Evolutionary conservation across 306 rosid species (phyloP), one percentile per base, ranked within the genome.

Genomic region (Quercus agrifolia): DNA sequence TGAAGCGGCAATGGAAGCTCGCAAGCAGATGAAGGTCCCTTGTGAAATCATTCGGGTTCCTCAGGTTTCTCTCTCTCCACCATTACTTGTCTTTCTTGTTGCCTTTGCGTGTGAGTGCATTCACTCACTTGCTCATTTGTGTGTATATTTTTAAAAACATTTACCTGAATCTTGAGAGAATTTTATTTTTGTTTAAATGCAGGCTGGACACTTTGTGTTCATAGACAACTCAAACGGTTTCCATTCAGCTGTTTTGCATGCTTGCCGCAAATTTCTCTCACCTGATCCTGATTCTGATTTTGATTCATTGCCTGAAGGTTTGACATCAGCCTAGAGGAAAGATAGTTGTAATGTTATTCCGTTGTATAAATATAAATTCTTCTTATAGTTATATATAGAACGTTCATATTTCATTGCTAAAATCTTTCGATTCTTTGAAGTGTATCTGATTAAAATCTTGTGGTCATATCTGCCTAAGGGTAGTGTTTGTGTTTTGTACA

Each of bases 11-110:
- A 91, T 87, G 90, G 97, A 89, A 87, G 98, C 99, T 74, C 94
- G 98, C 79, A 85, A 89, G 81, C 85, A 77, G 25, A 96, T 96
- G 99, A 86, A 87, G 61, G 98, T 93, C 71, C 94, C 97, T 6
- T 96, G 99, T 76, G 99, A 96, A 77, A 96, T 93, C 59, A 81
- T 96, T 46, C 86, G 99, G 73, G 94, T 91, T 88, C 98, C 98
- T 59, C 92, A 89, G 96, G 99, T 96, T 78, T 18, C 56, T 73
- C 56, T 76, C 79, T 84, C 74, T 46, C 78, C 41, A 54, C 77
- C 75, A 63, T 66, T 41, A 31, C 20, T 49, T 67, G 20, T 35
- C 38, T 67, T 5, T 35, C 38, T 33, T 67, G 35, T 38, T 6
- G 21, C 54, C 15, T 15, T 21, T 8, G 51, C 1, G 51, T 3